Conservation (phyloP, 805 yeast genomes). For the Cyberlindnera mrakii region DNA sequence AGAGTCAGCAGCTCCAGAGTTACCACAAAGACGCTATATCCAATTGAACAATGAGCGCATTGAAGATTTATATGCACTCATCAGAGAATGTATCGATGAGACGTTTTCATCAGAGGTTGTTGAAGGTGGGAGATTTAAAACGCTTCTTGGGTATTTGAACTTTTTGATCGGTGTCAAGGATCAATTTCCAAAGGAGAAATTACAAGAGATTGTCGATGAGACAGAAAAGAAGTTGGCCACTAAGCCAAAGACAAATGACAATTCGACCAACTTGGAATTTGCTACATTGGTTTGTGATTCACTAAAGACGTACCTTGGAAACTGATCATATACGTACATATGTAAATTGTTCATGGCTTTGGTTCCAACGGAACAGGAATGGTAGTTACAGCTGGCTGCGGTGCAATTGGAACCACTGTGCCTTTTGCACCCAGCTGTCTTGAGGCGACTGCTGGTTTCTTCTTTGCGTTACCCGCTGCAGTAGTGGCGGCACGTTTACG, state of each 20-base stretch:
- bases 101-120: constrained; percentile 17
- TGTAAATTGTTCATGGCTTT: neutral
- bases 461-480: constrained; percentile 3
- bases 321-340: neutral
- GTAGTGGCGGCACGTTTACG: constrained; percentile 23
- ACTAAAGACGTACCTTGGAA: neutral
- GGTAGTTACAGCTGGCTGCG: neutral
- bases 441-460: constrained; percentile 1
- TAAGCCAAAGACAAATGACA: constrained; percentile 9
- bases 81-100: constrained; percentile 32
- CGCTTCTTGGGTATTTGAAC: constrained; percentile 52
- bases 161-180: constrained; percentile 35
- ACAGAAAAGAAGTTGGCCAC: constrained; percentile 16
- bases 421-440: neutral
- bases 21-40: constrained; percentile 41
- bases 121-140: constrained; percentile 29
- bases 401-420: constrained; percentile 1
- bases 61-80: constrained; percentile 36
- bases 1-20: constrained; percentile 24
- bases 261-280: constrained; percentile 7
- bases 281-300: constrained; percentile 10
- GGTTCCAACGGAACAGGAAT: neutral
- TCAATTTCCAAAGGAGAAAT: constrained; percentile 25
- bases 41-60: constrained; percentile 36
- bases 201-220: constrained; percentile 26